Evolutionary conservation across 306 rosid genomes (phyloP), one percentile per base, ranked within the genome.

Genomic region (Malus sylvestris): DNA sequence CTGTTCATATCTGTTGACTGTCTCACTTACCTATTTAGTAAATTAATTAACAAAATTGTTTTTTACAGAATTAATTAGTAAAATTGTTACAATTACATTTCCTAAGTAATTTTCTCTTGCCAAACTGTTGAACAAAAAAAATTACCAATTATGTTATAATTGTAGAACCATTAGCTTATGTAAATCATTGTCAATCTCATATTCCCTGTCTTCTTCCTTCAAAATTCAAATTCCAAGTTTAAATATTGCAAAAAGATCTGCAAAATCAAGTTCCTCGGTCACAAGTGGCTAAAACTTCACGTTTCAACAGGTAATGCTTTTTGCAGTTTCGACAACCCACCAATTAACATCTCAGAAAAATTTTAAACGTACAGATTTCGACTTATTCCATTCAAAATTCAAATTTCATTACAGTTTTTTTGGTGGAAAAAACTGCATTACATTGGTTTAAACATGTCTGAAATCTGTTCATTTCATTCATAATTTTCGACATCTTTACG

Each of bases 361-460:
- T 15, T 13, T 30, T 6, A 25, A 23, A 60, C 35, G 9, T 5
- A 27, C 3, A 59, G 4, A 33, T 51, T 29, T 27, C 23, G 32
- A 61, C 51, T 27, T 35, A 49, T 57, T 35, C 30, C 18, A 35
- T 72, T 71, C 75, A 53, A 71, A 72, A n/a, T 72, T 57, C 76
- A 57, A 57, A 58, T 58, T 72, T 35, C 75, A 53, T 33, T 18
- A 23, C 22, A n/a, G 3, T 18, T 49, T 52, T n/a, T 70, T 19
- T 16, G 40, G 38, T 14, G 12, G 1, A 13, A 46, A 23, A 45
- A 69, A 35, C 3, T 42, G 20, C 71, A 45, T 5, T 45, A 32
- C 74, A 52, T 40, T 8, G 44, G 45, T 42, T 42, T 42, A 10
- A 42, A 42, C 45, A 2, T 42, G 45, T 42, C 12, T 42, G 45